phyloP scores from a whole-genome alignment of 2,329 filamentous ascomycete species.

The Aspergillus fijiensis region DNA sequence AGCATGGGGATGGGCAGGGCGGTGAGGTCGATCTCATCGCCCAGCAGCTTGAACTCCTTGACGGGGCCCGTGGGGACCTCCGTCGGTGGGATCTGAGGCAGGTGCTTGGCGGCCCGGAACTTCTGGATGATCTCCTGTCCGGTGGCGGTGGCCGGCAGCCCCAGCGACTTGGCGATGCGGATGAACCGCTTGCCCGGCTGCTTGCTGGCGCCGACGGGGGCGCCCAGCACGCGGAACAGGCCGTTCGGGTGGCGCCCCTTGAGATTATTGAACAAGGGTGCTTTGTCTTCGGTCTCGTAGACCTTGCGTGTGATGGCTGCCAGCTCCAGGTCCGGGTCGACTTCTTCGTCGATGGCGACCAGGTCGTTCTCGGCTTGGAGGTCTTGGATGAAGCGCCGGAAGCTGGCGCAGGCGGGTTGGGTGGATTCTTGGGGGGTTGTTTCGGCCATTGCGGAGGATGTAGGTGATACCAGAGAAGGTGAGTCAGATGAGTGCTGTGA shows the following conservation, averaged over 20 bases:
- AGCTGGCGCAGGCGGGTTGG: conserved; percentile 35
- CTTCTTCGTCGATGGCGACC: conserved; percentile 42
- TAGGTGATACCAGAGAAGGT: no score
- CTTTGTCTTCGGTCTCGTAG: conserved; percentile 48
- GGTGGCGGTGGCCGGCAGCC: conserved; percentile 38
- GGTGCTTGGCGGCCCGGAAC: conserved; percentile 40
- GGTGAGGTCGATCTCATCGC: conserved; percentile 46
- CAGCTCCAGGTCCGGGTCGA: conserved; percentile 49
- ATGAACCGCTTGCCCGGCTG: conserved; percentile 38
- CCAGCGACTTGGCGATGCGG: conserved; percentile 46
- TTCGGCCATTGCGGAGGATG: neutral
- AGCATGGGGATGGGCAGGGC: conserved; percentile 45
- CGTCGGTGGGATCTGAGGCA: conserved; percentile 32
- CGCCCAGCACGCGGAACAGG: conserved; percentile 51
- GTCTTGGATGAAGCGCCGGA: conserved; percentile 49
- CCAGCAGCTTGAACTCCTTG: conserved; percentile 45
- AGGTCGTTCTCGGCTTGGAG: conserved; percentile 47
- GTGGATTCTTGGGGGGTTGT: neutral
- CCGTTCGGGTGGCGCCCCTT: conserved; percentile 46
- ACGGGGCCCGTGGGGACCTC: conserved; percentile 41
- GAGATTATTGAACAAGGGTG: conserved; percentile 55
- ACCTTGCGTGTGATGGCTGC: conserved; percentile 50
- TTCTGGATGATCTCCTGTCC: conserved; percentile 45
- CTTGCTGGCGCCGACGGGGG: conserved; percentile 41
- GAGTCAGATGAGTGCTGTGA: neutral